Evolutionary conservation across 331 rosid genomes (phyloP).

Genomic region (Arachis monticola): DNA sequence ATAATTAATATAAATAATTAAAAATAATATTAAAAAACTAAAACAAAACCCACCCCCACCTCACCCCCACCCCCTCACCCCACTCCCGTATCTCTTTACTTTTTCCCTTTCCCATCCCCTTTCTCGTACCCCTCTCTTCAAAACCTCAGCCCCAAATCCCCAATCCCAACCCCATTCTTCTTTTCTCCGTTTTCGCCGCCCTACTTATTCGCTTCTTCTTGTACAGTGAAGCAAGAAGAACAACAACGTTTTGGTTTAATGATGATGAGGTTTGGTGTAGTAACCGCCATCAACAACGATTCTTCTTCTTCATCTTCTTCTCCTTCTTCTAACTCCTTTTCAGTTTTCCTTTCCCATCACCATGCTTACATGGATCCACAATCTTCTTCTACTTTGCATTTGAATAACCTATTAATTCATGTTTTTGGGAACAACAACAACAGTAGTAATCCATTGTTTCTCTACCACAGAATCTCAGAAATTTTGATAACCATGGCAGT

Average conservation of each 20-base stretch:
- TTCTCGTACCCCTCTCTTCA: no score
- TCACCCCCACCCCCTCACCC: no score
- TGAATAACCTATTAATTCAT: constrained; percentile 42
- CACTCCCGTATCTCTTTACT: no score
- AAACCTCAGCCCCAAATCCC: no score
- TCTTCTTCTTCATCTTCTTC: constrained; percentile 39
- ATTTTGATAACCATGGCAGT: constrained; percentile 41
- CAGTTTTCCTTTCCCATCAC: constrained; percentile 29
- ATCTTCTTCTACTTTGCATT: constrained; percentile 40
- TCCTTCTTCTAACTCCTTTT: constrained; percentile 45
- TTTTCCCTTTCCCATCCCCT: no score
- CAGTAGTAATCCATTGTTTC: constrained; percentile 43
- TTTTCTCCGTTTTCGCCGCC: no score
- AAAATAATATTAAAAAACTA: no score
- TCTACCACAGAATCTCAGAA: constrained; percentile 12
- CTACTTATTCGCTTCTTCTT: no score
- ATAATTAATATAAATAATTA: no score
- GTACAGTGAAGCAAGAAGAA: constrained; percentile 40
- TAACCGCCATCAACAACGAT: constrained; percentile 18
- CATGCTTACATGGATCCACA: constrained; percentile 59
- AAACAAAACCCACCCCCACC: no score
- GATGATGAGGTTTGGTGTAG: constrained; percentile 52
- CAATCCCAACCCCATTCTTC: no score
- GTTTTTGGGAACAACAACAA: constrained; percentile 14
- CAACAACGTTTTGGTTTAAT: constrained; percentile 41